Conservation (phyloP, 192 early-diverging fungal species). For the Thamnidium elegans region DNA sequence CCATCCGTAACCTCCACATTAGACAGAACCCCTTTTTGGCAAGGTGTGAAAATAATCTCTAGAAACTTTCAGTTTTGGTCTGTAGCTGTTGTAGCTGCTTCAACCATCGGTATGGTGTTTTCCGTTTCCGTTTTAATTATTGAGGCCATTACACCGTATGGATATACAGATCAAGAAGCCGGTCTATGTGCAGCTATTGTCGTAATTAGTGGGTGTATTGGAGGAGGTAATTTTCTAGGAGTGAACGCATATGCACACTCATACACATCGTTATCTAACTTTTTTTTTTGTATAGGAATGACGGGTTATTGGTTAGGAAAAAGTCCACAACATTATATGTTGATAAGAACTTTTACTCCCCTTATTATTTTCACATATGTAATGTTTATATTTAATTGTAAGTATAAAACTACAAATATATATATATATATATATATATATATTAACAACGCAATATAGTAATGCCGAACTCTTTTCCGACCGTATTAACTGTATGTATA, state of each 20-base stretch:
- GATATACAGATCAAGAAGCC: constrained; percentile 27
- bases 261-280: too few species aligned
- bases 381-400: constrained; percentile 36
- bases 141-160: constrained; percentile 23
- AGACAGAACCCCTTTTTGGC: constrained; percentile 11
- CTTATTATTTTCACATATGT: constrained; percentile 18
- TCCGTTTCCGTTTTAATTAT: constrained; percentile 21
- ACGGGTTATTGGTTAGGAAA: constrained; percentile 30
- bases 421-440: neutral
- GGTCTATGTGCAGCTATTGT: constrained; percentile 25
- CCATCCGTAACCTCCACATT: constrained; percentile 12
- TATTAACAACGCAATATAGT: constrained; percentile 6
- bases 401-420: neutral
- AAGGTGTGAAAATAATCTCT: constrained; percentile 1
- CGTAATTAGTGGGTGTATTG: constrained; percentile 21
- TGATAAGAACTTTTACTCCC: constrained; percentile 26
- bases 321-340: constrained; percentile 20
- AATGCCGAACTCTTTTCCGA: constrained; percentile 24
- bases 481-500: constrained; percentile 15
- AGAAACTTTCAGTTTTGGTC: constrained; percentile 19
- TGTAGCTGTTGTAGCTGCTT: constrained; percentile 5
- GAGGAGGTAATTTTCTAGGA: neutral
- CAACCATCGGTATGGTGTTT: constrained; percentile 23
- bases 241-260: too few species aligned
- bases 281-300: neutral